Conservation (phyloP, 2,329 filamentous ascomycete genomes). For the Ciborinia camelliae region DNA sequence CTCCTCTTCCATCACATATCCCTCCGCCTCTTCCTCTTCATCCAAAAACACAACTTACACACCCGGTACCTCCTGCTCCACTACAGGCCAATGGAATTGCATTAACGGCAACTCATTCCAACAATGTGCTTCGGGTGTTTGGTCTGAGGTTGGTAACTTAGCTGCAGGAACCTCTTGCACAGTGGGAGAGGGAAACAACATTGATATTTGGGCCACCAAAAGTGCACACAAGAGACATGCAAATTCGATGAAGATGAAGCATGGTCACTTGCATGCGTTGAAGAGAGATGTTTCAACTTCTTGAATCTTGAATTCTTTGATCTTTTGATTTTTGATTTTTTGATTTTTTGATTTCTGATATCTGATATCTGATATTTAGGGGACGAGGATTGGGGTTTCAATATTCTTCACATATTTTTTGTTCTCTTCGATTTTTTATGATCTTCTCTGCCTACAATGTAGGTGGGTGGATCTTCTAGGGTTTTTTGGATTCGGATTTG, state of each 20-base stretch:
- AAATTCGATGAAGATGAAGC: background rate
- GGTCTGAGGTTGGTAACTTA: conserved; percentile 43
- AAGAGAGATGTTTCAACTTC: background rate
- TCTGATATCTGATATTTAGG: too few species aligned
- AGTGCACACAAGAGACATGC: background rate
- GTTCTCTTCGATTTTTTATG: too few species aligned
- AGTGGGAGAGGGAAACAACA: conserved; percentile 39
- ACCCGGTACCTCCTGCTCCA: conserved; percentile 44
- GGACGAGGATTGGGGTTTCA: too few species aligned
- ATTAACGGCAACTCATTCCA: conserved; percentile 48
- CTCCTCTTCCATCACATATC: background rate
- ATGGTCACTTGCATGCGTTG: background rate
- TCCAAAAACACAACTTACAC: conserved; percentile 11
- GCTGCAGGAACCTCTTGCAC: conserved; percentile 45
- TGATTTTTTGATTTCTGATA: too few species aligned
- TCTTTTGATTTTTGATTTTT: too few species aligned
- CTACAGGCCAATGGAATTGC: conserved; percentile 52
- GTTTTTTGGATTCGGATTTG: too few species aligned
- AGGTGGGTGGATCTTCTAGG: too few species aligned
- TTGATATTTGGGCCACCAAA: conserved; percentile 38
- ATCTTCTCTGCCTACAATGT: too few species aligned
- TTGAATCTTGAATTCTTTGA: background rate
- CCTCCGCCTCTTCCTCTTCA: background rate
- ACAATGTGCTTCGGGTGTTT: conserved; percentile 49
- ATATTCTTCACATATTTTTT: too few species aligned